These are phyloP conservation scores for Backusella tuberculispora DNA, from an alignment of 192 early-diverging fungal species.

Conservation along the genomic window DNA sequence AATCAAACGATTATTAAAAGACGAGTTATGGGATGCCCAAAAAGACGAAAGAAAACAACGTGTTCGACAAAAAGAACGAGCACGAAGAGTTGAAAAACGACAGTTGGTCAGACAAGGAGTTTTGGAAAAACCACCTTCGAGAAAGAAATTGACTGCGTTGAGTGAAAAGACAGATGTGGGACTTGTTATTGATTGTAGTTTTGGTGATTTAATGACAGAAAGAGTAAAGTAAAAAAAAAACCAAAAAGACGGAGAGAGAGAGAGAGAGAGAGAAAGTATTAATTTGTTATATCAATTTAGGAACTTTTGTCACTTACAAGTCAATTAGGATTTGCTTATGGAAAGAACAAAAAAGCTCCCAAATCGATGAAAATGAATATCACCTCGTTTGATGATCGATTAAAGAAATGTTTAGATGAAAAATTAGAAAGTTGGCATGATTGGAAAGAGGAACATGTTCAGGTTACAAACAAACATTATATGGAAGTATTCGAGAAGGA, in stretches of 20 bases:
- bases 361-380: constrained; percentile 60
- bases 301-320: constrained; percentile 70
- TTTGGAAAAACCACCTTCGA: constrained; percentile 28
- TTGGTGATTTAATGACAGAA: constrained; percentile 80
- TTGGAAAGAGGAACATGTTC: constrained; percentile 44
- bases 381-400: constrained; percentile 54
- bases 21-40: constrained; percentile 58
- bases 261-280: too few relatives aligned
- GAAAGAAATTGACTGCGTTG: background rate
- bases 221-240: constrained; percentile 47
- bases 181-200: constrained; percentile 82
- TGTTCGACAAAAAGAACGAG: constrained; percentile 52
- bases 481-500: constrained; percentile 54
- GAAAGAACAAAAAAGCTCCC: constrained; percentile 58
- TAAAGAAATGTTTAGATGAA: constrained; percentile 40
- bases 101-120: constrained; percentile 46
- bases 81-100: constrained; percentile 49
- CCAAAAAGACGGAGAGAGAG: background rate
- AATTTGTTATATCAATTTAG: constrained; percentile 25
- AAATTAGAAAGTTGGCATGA: constrained; percentile 39
- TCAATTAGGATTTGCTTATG: constrained; percentile 80
- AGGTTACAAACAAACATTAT: constrained; percentile 17
- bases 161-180: constrained; percentile 48
- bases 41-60: constrained; percentile 51
- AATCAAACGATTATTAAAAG: constrained; percentile 67